Percentiles rank a stretch among this genome's conserved stretches.
phyloP scores from a whole-genome alignment of 257 asterid species.

The Salvia splendens region DNA sequence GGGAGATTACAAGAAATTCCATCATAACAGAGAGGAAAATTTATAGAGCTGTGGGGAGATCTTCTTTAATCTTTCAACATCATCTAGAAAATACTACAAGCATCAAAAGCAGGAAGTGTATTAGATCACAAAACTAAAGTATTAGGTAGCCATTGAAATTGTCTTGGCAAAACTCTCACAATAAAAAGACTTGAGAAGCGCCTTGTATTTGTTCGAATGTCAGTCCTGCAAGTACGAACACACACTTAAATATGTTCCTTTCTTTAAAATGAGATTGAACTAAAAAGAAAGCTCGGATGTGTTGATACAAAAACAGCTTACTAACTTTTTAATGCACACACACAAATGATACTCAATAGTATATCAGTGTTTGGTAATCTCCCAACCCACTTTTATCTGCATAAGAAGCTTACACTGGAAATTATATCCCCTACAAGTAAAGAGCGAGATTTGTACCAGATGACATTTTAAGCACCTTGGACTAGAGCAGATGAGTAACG shows the following conservation, averaged over 20 bases:
- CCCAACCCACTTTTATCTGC: neutral
- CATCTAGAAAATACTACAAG: slow-evolving; percentile 75
- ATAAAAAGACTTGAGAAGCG: slow-evolving; percentile 70
- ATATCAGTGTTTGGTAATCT: neutral
- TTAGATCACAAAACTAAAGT: neutral
- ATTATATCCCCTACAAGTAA: slow-evolving; percentile 19
- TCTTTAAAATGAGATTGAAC: too few species aligned
- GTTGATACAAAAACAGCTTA: neutral
- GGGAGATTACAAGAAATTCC: neutral
- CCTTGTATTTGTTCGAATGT: slow-evolving; percentile 78
- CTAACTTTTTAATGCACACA: neutral
- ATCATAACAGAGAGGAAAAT: slow-evolving; percentile 21
- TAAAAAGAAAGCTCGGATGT: too few species aligned
- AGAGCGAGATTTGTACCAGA: slow-evolving; percentile 63
- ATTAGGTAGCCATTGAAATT: neutral
- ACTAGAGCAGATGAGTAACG: slow-evolving; percentile 84
- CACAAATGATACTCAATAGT: neutral
- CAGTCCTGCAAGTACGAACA: slow-evolving; percentile 59
- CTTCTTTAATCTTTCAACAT: slow-evolving; percentile 67
- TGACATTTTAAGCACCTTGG: slow-evolving; percentile 85
- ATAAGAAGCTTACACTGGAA: neutral
- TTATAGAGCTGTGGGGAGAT: slow-evolving; percentile 69
- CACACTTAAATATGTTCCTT: too few species aligned
- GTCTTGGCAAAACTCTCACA: slow-evolving; percentile 41
- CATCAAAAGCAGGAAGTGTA: neutral